phyloP scores from a whole-genome alignment of 306 rosid species.

The Begonia loranthoides region DNA sequence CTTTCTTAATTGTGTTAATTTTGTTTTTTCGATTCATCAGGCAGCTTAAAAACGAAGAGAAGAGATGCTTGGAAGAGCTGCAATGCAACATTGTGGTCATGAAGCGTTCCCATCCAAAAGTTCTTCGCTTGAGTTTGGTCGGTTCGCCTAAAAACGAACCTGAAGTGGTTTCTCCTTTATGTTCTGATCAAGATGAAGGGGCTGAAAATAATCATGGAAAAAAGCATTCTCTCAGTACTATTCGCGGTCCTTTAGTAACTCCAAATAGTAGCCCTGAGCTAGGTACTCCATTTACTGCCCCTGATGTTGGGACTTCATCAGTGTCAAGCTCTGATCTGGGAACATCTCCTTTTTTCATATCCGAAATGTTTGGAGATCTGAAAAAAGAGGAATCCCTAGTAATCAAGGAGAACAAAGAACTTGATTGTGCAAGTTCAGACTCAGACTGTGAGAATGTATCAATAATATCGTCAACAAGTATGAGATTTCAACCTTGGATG shows the following conservation, averaged over 20 bases:
- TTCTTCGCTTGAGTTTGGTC: constrained; percentile 81
- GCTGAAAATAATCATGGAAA: constrained; percentile 32
- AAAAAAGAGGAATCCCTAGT: constrained; percentile 47
- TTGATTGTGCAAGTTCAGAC: constrained; percentile 58
- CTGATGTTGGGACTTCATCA: constrained; percentile 85
- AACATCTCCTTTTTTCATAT: constrained; percentile 70
- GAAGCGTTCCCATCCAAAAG: constrained; percentile 91
- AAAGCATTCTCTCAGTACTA: constrained; percentile 33
- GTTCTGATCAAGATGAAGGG: constrained; percentile 38
- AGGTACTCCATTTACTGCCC: constrained; percentile 80
- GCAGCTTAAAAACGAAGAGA: constrained; percentile 86
- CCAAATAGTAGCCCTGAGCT: constrained; percentile 96
- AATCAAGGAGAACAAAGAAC: constrained; percentile 48
- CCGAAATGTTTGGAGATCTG: constrained; percentile 47
- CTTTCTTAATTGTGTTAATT: background rate
- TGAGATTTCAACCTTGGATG: constrained; percentile 87
- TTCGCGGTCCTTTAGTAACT: constrained; percentile 68
- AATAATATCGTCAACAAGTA: constrained; percentile 50
- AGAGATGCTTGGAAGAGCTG: constrained; percentile 89
- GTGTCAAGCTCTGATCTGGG: constrained; percentile 94
- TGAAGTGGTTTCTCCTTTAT: constrained; percentile 30
- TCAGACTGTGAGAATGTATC: constrained; percentile 66
- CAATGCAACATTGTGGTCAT: constrained; percentile 94
- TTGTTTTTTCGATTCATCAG: constrained; percentile 19
- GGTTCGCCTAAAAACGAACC: constrained; percentile 50